Evolutionary conservation across 345 rosid species (phyloP).

Genomic region (Aquilaria sinensis): DNA sequence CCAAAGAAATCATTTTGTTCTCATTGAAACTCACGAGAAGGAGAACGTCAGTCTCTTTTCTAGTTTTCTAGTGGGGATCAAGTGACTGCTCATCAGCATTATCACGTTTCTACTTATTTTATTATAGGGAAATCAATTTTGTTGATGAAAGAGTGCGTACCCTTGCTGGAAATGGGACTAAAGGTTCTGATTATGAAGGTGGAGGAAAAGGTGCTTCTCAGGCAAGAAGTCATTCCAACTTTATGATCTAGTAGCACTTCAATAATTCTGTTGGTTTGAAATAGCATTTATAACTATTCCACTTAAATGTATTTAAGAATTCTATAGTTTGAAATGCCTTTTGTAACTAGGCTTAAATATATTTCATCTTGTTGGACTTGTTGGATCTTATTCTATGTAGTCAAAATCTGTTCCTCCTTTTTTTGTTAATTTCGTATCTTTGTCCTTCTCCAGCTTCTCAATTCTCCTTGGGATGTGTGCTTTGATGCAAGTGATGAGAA

Average conservation of each 20-base stretch:
- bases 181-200: slow-evolving; percentile 88
- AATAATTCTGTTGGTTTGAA: not conserved
- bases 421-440: slow-evolving; percentile 8
- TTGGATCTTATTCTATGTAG: not conserved
- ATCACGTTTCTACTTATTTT: not conserved
- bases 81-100: not conserved
- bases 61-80: too few species aligned
- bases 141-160: slow-evolving; percentile 69
- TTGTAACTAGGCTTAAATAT: not conserved
- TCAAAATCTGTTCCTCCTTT: not conserved
- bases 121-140: slow-evolving; percentile 80
- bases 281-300: slow-evolving; percentile 9
- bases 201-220: slow-evolving; percentile 68
- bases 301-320: not conserved
- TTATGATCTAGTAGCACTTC: not conserved
- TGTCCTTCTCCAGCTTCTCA: slow-evolving; percentile 52
- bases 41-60: too few species aligned
- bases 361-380: slow-evolving; percentile 3
- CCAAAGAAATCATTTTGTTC: too few species aligned
- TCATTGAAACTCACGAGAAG: too few species aligned
- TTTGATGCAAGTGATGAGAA: slow-evolving; percentile 59
- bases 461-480: slow-evolving; percentile 98
- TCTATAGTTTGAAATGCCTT: not conserved
- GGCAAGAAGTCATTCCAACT: slow-evolving; percentile 34
- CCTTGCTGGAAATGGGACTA: slow-evolving; percentile 92